A percentile compares a stretch with the other conserved stretches of the same genome.
phyloP scores from a whole-genome alignment of 257 asterid species.

The Nemophila menziesii region DNA sequence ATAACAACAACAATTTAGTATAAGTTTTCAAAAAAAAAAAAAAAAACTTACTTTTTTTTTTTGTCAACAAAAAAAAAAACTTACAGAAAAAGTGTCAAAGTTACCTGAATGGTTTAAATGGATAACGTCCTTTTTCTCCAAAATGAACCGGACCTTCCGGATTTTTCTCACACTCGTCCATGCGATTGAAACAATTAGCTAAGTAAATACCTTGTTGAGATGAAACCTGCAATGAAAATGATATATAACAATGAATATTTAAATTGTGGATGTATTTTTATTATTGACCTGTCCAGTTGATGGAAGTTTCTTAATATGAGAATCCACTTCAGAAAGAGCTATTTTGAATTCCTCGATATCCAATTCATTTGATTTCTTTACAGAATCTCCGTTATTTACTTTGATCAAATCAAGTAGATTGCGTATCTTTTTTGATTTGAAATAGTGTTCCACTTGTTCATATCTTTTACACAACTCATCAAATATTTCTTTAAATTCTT shows the following conservation, averaged over 20 bases:
- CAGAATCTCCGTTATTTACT: constrained; percentile 38
- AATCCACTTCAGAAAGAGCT: constrained; percentile 84
- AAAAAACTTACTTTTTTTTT: constrained; percentile 92
- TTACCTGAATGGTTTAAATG: constrained; percentile 91
- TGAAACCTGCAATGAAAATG: constrained; percentile 53
- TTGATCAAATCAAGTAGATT: constrained; percentile 56
- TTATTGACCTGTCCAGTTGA: constrained; percentile 85
- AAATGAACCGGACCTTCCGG: constrained; percentile 94
- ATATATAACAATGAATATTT: neutral
- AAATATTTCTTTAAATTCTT: constrained; percentile 78
- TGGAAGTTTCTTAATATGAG: constrained; percentile 91
- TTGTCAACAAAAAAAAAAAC: constrained; percentile 20
- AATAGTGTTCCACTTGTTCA: constrained; percentile 70
- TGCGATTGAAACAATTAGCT: constrained; percentile 87
- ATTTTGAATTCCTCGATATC: constrained; percentile 66
- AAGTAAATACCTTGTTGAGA: constrained; percentile 95
- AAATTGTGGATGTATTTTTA: neutral
- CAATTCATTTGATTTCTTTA: constrained; percentile 61
- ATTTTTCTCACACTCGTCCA: constrained; percentile 67
- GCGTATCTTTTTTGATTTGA: constrained; percentile 44
- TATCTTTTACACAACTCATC: constrained; percentile 75
- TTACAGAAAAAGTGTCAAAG: neutral
- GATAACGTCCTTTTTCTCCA: constrained; percentile 91
- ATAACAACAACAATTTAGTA: neutral
- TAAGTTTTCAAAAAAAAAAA: constrained; percentile 90